Base-by-base conservation (phyloP, 768 basidiomycete genomes). In the Tylopilus rubrobrunneus region DNA sequence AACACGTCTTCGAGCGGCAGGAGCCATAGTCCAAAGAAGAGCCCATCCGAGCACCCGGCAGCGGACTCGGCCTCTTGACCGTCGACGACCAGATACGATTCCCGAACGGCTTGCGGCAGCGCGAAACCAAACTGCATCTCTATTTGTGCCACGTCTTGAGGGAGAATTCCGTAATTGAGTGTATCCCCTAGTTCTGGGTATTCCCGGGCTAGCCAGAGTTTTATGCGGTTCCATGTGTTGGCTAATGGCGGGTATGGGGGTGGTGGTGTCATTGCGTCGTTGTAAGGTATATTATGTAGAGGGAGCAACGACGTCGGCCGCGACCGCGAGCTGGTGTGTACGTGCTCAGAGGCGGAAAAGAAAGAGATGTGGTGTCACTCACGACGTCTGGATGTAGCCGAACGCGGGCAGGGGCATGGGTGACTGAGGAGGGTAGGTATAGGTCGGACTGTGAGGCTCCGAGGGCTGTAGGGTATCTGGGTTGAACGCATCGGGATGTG, bases 101-200 rank as follows among this genome's bases (percentile, higher is more conserved):
- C 97, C 23, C 93, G 83, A n/a, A 99, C 82, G 33, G 86, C 84
- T 31, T 81, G 77, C 4, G 97, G 97, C 21, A 99, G 81, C 8
- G 84, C 73, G 60, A 89, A 83, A 29, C 94, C 92, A 57, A 96
- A 84, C 59, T 92, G 83, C 67, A 86, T 76, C 72, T 97, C 92
- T 63, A 95, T 80, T 34, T 87, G 79, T 37, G 87, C 79, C 56
- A 97, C 81, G 67, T 92, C 86, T 59, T 81, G 80, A 10, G 87
- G 86, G 50, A 86, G 79, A 58, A 92, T 89, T 57, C 92, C 92
- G 63, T 89, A 91, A 70, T 96, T 96, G 60, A 98, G 87, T 9
- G 95, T 97, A 70, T 98, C 95, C 28, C 89, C 89, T 19, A 98
- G 81, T 65, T 98, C 95, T 43, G 94, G 92, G 72, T 96, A 96